Base-by-base conservation (phyloP, 345 rosid species). In the Eucalyptus rudis region DNA sequence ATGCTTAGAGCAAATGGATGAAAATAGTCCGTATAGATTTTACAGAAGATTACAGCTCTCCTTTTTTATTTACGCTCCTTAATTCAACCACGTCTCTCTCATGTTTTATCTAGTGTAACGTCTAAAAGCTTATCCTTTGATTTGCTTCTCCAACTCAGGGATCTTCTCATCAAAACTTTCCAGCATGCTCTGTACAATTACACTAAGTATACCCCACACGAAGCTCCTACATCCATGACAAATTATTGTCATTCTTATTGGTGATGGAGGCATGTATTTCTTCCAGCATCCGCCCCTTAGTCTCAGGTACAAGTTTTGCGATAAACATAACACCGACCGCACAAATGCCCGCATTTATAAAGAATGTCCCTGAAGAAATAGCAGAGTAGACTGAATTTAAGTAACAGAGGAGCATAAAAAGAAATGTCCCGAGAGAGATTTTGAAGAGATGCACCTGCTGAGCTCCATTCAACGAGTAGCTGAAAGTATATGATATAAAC, bases 231-330 rank as follows among this genome's bases (percentile, higher is more conserved):
- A 15, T 51, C 7, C 54, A 16, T 51, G 20, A 51, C 51, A 51
- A 51, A 51, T 51, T 51, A 6, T 51, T 31, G 43, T 68, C 80
- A 31, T 16, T 68, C 24, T 68, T 33, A 45, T 59, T 31, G 58
- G 89, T 80, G 47, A 92, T 56, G 56, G 95, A 91, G 86, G 88
- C 91, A 88, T 94, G 96, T 6, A 94, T 91, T 89, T 94, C 94
- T 91, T 94, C 95, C 7, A 94, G 90, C 4, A 93, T 90, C 89
- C 92, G 87, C 33, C 94, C 94, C 87, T 89, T 92, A 7, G 94
- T 94, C 91, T 94, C 95, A 0, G 95, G 95, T 27, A 94, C 95
- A 86, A 90, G 49, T 52, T 90, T 93, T 36, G 88, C 91, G 10
- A 93, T 90, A 87, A 94, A 94, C 56, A 91, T 31, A 27, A 94